Conservation (phyloP, 2,329 filamentous ascomycete species). For the Epichloe bromicola region DNA sequence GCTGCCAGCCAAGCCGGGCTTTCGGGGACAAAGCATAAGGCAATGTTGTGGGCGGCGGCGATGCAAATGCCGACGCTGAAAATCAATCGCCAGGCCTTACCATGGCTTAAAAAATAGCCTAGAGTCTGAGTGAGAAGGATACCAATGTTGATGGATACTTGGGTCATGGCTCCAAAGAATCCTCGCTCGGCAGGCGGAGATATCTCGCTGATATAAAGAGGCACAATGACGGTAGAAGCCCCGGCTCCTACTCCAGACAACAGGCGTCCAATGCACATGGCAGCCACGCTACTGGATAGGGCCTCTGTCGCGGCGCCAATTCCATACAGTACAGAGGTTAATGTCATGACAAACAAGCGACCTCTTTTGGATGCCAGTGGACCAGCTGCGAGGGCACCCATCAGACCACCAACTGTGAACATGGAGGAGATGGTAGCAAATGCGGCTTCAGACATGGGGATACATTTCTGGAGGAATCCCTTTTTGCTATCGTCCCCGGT, state of each 20-base stretch:
- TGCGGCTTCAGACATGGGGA: slow-evolving; percentile 69
- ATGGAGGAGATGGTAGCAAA: slow-evolving; percentile 83
- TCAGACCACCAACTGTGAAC: slow-evolving; percentile 78
- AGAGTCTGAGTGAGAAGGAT: slow-evolving; percentile 74
- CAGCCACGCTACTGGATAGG: slow-evolving; percentile 49
- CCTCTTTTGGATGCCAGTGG: slow-evolving; percentile 68
- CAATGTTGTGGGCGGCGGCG: slow-evolving; percentile 52
- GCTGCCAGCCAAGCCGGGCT: slow-evolving; percentile 78
- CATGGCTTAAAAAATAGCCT: slow-evolving; percentile 77
- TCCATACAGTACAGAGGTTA: slow-evolving; percentile 65
- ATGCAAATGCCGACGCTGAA: slow-evolving; percentile 60
- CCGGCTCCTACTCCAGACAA: slow-evolving; percentile 76
- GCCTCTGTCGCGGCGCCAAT: slow-evolving; percentile 67
- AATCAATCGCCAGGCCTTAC: slow-evolving; percentile 70
- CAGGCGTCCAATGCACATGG: slow-evolving; percentile 62
- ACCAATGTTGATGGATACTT: slow-evolving; percentile 86
- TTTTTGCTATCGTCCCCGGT: slow-evolving; percentile 9
- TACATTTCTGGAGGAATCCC: slow-evolving; percentile 55
- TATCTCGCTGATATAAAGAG: slow-evolving; percentile 88
- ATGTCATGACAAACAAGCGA: slow-evolving; percentile 60
- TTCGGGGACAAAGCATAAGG: slow-evolving; percentile 68
- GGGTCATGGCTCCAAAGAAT: slow-evolving; percentile 74
- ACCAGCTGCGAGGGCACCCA: slow-evolving; percentile 70
- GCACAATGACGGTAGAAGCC: slow-evolving; percentile 81
- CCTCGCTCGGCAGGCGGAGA: slow-evolving; percentile 63